Percentiles rank a stretch among this genome's conserved stretches.
phyloP scores from a whole-genome alignment of 2,329 filamentous ascomycete genomes.

The Teratosphaeria epicoccoides region DNA sequence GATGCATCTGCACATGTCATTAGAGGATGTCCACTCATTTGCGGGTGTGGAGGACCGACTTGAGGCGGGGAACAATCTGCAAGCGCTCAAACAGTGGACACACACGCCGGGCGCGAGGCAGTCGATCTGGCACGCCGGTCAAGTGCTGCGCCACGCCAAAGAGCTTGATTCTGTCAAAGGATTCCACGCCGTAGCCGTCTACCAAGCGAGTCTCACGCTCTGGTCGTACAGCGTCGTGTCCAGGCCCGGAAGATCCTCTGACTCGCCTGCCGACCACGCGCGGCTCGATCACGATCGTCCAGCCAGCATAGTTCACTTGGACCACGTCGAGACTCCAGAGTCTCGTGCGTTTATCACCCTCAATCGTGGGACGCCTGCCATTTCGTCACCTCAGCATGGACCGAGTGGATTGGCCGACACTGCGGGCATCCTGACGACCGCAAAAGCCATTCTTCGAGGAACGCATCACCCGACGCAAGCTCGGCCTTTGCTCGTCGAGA shows the following conservation, averaged over 20 bases:
- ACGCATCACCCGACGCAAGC: background rate
- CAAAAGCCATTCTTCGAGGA: background rate
- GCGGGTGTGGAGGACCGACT: slow-evolving; percentile 55
- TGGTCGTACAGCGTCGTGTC: background rate
- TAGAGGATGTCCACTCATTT: slow-evolving; percentile 55
- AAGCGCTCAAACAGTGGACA: slow-evolving; percentile 46
- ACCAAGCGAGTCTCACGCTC: background rate
- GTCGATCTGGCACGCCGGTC: slow-evolving; percentile 55
- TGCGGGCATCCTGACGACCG: background rate
- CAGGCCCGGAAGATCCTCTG: background rate
- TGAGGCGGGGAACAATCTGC: slow-evolving; percentile 48
- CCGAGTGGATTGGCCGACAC: background rate
- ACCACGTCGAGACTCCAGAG: background rate
- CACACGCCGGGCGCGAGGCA: slow-evolving; percentile 43
- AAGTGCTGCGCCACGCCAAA: slow-evolving; percentile 41
- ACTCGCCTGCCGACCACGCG: background rate
- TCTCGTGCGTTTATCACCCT: background rate
- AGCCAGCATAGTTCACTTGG: background rate
- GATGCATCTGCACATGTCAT: slow-evolving; percentile 51
- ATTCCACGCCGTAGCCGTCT: slow-evolving; percentile 52
- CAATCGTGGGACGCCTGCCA: background rate
- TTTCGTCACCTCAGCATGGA: background rate
- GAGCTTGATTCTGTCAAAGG: slow-evolving; percentile 34
- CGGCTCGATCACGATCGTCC: background rate
- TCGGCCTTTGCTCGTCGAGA: background rate